Percentiles rank a stretch among this genome's conserved stretches.
Evolutionary conservation across 345 rosid species (phyloP).

Genomic region (Lepidium africanum): DNA sequence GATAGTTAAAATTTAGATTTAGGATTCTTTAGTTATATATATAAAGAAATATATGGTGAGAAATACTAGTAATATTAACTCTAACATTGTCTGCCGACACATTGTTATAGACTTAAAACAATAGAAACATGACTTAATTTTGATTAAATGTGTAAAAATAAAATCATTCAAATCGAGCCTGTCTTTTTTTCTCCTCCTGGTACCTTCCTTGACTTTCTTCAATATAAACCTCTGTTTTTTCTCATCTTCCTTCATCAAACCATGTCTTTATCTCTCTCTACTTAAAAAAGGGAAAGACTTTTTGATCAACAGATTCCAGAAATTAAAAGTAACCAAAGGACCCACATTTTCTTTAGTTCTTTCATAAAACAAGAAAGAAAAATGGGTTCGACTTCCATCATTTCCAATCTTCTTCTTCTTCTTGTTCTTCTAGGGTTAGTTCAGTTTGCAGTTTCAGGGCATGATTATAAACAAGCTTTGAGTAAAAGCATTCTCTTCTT

Average conservation of each 20-base stretch:
- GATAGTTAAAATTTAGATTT: no score
- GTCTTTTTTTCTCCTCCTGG: constrained; percentile 40
- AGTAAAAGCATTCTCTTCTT: constrained; percentile 88
- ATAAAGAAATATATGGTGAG: no score
- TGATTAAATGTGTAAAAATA: neutral
- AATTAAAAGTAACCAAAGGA: constrained; percentile 21
- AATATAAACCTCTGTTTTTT: constrained; percentile 34
- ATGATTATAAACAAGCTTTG: constrained; percentile 82
- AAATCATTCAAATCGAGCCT: neutral
- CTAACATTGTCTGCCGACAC: neutral
- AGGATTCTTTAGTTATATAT: no score
- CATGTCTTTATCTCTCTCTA: constrained; percentile 1
- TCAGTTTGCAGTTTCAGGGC: constrained; percentile 56
- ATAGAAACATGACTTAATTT: neutral
- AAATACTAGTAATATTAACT: no score
- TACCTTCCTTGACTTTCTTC: constrained; percentile 37
- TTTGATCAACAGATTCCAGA: constrained; percentile 2
- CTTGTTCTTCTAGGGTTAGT: constrained; percentile 47
- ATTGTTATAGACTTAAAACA: neutral
- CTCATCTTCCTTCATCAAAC: constrained; percentile 28
- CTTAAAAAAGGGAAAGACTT: neutral
- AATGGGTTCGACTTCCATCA: constrained; percentile 15
- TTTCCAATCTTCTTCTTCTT: constrained; percentile 23
- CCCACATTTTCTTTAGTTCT: neutral
- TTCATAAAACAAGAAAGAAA: neutral